Percentiles rank a stretch among this genome's conserved stretches.
These are phyloP conservation scores for Eragrostis nindensis DNA, from an alignment of 176 grass and related monocot genomes.

Conservation along the genomic window DNA sequence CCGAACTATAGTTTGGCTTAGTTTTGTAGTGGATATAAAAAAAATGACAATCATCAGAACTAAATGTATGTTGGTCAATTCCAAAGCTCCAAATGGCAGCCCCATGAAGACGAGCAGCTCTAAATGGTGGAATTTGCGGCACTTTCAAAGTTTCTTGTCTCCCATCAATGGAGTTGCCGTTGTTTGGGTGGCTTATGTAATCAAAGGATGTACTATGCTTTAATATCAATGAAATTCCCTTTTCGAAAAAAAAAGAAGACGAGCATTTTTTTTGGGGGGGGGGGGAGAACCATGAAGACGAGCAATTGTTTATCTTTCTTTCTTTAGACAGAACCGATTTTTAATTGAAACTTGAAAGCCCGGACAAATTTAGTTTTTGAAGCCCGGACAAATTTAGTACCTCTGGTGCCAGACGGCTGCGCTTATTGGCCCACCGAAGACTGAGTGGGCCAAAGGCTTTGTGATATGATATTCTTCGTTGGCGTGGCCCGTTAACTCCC, in stretches of 20 bases:
- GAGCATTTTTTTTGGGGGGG: too few species aligned
- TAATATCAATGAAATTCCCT: too few species aligned
- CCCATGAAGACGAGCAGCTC: neutral
- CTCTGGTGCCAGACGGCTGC: neutral
- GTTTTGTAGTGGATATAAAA: neutral
- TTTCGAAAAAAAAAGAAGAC: too few species aligned
- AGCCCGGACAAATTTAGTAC: neutral
- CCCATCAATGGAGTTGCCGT: too few species aligned
- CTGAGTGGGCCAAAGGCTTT: neutral
- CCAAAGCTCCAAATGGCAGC: conserved; percentile 3
- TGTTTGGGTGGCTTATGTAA: too few species aligned
- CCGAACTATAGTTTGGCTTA: neutral
- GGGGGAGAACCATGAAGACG: neutral
- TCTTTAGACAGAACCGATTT: neutral
- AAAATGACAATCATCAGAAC: neutral
- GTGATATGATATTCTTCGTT: neutral
- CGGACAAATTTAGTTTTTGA: neutral
- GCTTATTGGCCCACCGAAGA: neutral
- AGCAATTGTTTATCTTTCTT: too few species aligned
- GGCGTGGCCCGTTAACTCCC: neutral
- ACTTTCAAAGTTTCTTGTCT: too few species aligned
- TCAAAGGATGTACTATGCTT: too few species aligned
- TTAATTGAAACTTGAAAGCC: neutral
- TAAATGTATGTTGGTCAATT: neutral
- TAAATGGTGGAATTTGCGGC: too few species aligned